Base-by-base conservation (phyloP, 805 yeast genomes). In the Lachancea lanzarotensis region DNA sequence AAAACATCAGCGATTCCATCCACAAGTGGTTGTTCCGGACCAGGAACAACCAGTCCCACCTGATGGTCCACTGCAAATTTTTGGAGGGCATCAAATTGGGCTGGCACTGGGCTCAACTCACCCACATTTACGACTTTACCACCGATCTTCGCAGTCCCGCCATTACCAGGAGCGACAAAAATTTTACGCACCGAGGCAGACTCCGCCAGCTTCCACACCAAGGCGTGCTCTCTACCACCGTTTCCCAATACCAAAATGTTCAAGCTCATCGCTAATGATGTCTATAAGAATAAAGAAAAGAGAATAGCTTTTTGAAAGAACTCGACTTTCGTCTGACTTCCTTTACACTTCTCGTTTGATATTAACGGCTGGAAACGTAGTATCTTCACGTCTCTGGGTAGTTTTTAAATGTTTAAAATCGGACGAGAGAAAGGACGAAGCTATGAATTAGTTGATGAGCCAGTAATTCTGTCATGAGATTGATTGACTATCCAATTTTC, bases 171-270 rank as follows among this genome's bases (percentile, higher is more conserved):
- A 22, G 98, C 96, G 45, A 91, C 96, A 58, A 63, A 95, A 54
- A 95, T 82, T 48, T 77, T 74, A 49, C 69, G 68, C 30, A 89
- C 95, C 37, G 76, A 66, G 32, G 78, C 68, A 30, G 96, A 87
- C 67, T 89, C 91, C 26, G 84, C 70, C 52, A 93, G 75, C 61
- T 84, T 86, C 96, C 96, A 90, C 13, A 87, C 85, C 49, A 93
- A 75, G 43, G 98, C 98, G 65, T 93, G 97, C 69, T 93, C 99
- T 73, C 99, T 89, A 55, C 98, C 99, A 64, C 99, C 99, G 69
- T 85, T 88, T 59, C 99, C 99, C 55, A 93, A 76, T 52, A 93
- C 82, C 50, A 93, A 79, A 54, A 93, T 68, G 64, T 84, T 87
- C 62, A 76, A 65, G 20, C 62, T 51, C 62, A 56, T 31, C 27